Conservation (phyloP, 805 yeast species). For the Kuraishia floccosa region DNA sequence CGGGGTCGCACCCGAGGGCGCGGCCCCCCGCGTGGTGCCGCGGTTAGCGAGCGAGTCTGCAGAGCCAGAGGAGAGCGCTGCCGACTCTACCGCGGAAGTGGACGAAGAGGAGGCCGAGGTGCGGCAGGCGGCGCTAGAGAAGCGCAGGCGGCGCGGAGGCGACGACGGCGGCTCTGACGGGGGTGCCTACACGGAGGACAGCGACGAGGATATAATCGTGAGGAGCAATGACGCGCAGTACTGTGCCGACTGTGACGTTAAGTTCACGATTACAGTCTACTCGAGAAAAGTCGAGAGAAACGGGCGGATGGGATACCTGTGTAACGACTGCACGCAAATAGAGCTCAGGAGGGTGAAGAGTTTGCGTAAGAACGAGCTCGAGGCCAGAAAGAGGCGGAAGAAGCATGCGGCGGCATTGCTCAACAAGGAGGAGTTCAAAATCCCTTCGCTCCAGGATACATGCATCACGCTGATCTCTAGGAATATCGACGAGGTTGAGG, state of each 20-base stretch:
- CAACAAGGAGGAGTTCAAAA: constrained; percentile 49
- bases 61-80: constrained; percentile 9
- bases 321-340: constrained; percentile 47
- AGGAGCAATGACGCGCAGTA: constrained; percentile 38
- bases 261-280: constrained; percentile 55
- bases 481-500: constrained; percentile 66
- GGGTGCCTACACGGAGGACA: constrained; percentile 12
- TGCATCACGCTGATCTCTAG: constrained; percentile 61
- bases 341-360: constrained; percentile 29
- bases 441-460: constrained; percentile 72
- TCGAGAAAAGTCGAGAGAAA: constrained; percentile 36
- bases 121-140: constrained; percentile 5
- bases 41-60: too few species aligned
- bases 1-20: constrained; percentile 8
- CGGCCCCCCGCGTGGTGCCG: constrained; percentile 9
- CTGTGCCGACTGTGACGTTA: constrained; percentile 52
- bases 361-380: constrained; percentile 39
- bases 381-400: constrained; percentile 65
- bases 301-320: constrained; percentile 50
- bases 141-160: constrained; percentile 22
- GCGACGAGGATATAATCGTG: constrained; percentile 12
- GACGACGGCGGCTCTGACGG: constrained; percentile 21
- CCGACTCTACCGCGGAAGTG: constrained; percentile 7
- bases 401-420: constrained; percentile 76
- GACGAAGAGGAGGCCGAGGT: constrained; percentile 8